Evolutionary conservation across 805 yeast genomes (phyloP).

Genomic region (Starmera caribaea): DNA sequence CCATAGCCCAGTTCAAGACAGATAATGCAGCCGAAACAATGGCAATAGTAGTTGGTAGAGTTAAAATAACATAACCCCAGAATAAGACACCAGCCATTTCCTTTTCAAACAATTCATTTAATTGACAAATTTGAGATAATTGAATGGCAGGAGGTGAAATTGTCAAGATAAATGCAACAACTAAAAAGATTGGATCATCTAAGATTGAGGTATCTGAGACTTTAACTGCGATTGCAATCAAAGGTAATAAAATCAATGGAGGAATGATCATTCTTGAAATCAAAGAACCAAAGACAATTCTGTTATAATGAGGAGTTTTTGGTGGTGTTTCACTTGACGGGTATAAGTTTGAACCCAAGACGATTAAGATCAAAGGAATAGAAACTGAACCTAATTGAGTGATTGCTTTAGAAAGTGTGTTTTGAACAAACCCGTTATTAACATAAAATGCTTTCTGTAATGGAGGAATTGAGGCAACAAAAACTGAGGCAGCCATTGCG

Average conservation of each 20-base stretch:
- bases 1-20: slow-evolving; percentile 31
- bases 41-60: slow-evolving; percentile 66
- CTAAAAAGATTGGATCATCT: slow-evolving; percentile 73
- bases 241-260: slow-evolving; percentile 54
- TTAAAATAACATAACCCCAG: slow-evolving; percentile 72
- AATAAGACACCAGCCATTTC: slow-evolving; percentile 79
- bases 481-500: slow-evolving; percentile 60
- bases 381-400: slow-evolving; percentile 65
- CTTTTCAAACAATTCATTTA: slow-evolving; percentile 64
- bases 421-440: slow-evolving; percentile 50
- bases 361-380: slow-evolving; percentile 66
- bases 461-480: slow-evolving; percentile 58
- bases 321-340: slow-evolving; percentile 64
- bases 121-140: slow-evolving; percentile 69
- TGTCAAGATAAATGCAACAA: slow-evolving; percentile 67
- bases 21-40: slow-evolving; percentile 59
- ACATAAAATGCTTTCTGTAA: slow-evolving; percentile 50
- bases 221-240: slow-evolving; percentile 56
- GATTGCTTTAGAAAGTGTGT: slow-evolving; percentile 56
- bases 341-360: slow-evolving; percentile 67
- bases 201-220: slow-evolving; percentile 55
- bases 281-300: slow-evolving; percentile 58
- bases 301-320: slow-evolving; percentile 49
- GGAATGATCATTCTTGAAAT: slow-evolving; percentile 74
- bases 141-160: slow-evolving; percentile 82